phyloP scores from a whole-genome alignment of 371 early-diverging fungal genomes.

The Actinomortierella ambigua region DNA sequence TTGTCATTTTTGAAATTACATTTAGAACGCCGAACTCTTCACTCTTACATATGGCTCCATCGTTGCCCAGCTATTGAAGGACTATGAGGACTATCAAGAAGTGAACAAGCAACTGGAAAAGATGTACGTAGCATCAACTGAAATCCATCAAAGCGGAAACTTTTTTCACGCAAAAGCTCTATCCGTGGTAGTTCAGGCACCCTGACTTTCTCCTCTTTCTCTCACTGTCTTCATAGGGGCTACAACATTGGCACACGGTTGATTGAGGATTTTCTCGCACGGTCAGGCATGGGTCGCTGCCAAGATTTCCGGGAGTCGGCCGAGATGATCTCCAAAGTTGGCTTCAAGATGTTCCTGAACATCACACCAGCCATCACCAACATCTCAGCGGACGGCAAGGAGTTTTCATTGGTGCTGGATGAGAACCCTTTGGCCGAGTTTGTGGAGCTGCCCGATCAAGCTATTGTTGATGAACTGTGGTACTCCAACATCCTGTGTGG shows the following conservation, averaged over 20 bases:
- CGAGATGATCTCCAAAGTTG: constrained; percentile 92
- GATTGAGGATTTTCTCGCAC: constrained; percentile 95
- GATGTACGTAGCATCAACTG: constrained; percentile 65
- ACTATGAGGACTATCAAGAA: constrained; percentile 90
- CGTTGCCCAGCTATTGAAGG: constrained; percentile 93
- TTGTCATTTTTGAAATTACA: background rate
- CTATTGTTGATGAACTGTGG: constrained; percentile 85
- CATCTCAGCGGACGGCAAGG: constrained; percentile 82
- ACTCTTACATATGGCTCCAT: constrained; percentile 97
- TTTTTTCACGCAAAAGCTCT: no score
- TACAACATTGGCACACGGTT: constrained; percentile 96
- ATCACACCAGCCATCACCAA: constrained; percentile 82
- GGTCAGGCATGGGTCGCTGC: constrained; percentile 83
- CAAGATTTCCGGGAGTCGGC: constrained; percentile 90
- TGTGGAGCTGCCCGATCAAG: constrained; percentile 83
- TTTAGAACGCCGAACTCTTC: constrained; percentile 93
- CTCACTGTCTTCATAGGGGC: constrained; percentile 66
- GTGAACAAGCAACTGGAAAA: constrained; percentile 97
- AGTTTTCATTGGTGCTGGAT: constrained; percentile 89
- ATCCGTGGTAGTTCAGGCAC: constrained; percentile 3
- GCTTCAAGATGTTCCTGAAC: constrained; percentile 96
- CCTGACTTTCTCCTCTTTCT: background rate
- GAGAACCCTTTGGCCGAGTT: constrained; percentile 96
- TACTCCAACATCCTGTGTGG: constrained; percentile 96
- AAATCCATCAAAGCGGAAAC: no score